Base-by-base conservation (phyloP, 2,329 filamentous ascomycete genomes). In the Hymenoscyphus salicellus region DNA sequence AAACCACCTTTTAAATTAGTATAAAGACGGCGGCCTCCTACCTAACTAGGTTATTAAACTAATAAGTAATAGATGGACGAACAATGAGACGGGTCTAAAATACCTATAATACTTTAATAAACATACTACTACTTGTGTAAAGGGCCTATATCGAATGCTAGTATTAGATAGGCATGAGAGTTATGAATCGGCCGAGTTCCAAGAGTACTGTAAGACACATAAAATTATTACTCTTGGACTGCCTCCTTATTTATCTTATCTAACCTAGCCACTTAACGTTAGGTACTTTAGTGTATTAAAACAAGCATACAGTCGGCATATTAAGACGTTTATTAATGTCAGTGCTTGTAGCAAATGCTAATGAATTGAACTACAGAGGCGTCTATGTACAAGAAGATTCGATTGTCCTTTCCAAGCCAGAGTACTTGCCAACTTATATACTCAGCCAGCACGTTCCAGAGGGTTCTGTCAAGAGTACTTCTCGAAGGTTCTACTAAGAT, bases 31-130 rank as follows among this genome's bases (percentile, higher is more conserved):
- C 14, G 65, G 56, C 61, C 65, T 77, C 36, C 72, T 65, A 43
- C n/a, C 58, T 23, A 52, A 77, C 57, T 77, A 59, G 73, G 64
- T 66, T 36, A 74, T 78, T 43, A 62, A 66, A 61, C 63, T 73
- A n/a, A 75, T 66, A 60, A 65, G 65, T 38, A 79, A 78, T 66
- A 68, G 76, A 61, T 79, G 63, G 74, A 78, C 72, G 5, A 75
- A 66, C 59, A 74, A 78, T 69, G 30, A 76, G 63, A 72, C 75
- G 55, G 72, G 73, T 32, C 65, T 79, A 56, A 56, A 67, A 28
- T 79, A 67, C 77, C 67, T 78, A 49, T 32, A 76, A 71, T 67
- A 78, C 70, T 78, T 79, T 69, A 68, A 77, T 64, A 66, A 69
- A 62, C 67, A 75, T 67, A 76, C 69, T 65, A 72, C 65, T 62